These are phyloP conservation scores for Hypericum androsaemum DNA, from an alignment of 345 rosid species.

Conservation along the genomic window DNA sequence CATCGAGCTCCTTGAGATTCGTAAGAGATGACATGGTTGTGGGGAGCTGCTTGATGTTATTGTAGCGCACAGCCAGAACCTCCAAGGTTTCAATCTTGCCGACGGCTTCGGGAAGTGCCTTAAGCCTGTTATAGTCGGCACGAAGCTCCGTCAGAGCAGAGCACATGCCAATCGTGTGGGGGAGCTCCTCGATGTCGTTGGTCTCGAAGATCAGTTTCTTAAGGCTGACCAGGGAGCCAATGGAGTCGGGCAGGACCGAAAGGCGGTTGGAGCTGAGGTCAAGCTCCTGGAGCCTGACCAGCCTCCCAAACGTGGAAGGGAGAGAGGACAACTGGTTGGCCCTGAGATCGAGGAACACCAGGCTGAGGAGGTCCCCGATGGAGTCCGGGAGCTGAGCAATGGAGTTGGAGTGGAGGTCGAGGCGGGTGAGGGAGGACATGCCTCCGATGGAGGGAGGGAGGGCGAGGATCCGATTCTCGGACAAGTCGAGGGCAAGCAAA, in stretches of 20 bases:
- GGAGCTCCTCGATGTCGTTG: constrained; percentile 77
- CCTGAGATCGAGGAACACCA: constrained; percentile 59
- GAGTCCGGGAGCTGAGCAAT: constrained; percentile 62
- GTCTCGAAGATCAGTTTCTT: constrained; percentile 69
- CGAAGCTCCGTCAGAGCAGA: constrained; percentile 58
- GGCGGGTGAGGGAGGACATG: constrained; percentile 55
- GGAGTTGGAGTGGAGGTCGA: constrained; percentile 79
- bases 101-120: constrained; percentile 95
- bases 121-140: constrained; percentile 84
- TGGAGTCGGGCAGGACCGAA: constrained; percentile 48
- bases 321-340: constrained; percentile 67
- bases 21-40: constrained; percentile 79
- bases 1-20: constrained; percentile 75
- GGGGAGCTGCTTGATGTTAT: constrained; percentile 76
- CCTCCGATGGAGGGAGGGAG: constrained; percentile 67
- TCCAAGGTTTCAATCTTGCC: constrained; percentile 74
- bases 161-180: constrained; percentile 68
- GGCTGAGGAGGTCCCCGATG: constrained; percentile 59
- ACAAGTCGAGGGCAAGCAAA: constrained; percentile 61
- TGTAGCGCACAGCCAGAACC: constrained; percentile 74
- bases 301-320: constrained; percentile 50
- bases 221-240: constrained; percentile 60
- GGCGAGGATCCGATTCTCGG: constrained; percentile 65
- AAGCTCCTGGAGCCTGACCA: constrained; percentile 70
- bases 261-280: constrained; percentile 81